Percentiles rank a stretch among this genome's conserved stretches.
These are phyloP conservation scores for Tetrahymena thermophila DNA, from an alignment of 73 alveolate species.

Conservation along the genomic window DNA sequence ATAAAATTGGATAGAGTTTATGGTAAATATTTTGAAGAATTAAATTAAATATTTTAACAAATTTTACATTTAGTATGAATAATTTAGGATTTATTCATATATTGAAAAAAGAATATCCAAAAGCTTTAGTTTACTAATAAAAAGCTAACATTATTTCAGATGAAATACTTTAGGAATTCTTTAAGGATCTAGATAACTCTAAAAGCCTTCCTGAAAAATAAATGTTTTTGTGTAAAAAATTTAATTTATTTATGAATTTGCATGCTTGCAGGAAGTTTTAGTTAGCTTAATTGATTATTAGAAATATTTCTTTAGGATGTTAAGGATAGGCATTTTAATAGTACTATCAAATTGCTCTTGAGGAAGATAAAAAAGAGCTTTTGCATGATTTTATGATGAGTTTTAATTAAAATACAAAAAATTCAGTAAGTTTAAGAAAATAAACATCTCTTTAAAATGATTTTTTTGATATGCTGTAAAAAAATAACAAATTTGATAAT, in stretches of 20 bases:
- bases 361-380: not conserved
- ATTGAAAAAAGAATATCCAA: not conserved
- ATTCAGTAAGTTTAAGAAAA: not conserved
- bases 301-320: not conserved
- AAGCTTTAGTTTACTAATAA: not conserved
- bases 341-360: not conserved
- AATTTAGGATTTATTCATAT: not conserved
- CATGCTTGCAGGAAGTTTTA: not conserved
- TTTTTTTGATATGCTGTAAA: not conserved
- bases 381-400: no score
- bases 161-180: not conserved
- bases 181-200: not conserved
- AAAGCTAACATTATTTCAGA: not conserved
- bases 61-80: not conserved
- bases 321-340: not conserved
- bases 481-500: not conserved
- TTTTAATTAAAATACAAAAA: no score
- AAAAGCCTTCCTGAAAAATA: not conserved
- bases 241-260: not conserved
- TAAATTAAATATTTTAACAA: not conserved
- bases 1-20: not conserved
- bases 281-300: not conserved
- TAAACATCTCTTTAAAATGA: no score
- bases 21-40: not conserved
- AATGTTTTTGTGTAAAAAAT: not conserved